Evolutionary conservation across 75 land plant genomes (phyloP).

Genomic region (Picea glauca): DNA sequence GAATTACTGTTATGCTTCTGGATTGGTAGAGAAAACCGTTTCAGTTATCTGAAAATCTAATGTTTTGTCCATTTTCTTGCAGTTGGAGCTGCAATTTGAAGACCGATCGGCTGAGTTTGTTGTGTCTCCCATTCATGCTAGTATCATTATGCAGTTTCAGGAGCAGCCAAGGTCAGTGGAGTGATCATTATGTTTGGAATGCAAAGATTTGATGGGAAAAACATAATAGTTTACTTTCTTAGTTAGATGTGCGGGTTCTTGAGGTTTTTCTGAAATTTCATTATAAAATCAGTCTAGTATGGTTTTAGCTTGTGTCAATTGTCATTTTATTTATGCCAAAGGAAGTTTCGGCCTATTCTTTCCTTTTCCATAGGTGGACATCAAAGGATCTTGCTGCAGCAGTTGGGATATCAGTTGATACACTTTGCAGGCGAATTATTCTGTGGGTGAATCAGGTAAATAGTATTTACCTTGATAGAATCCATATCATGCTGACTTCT

Average conservation of each 20-base stretch:
- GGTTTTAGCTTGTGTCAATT: neutral
- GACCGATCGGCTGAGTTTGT: slow-evolving; percentile 73
- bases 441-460: slow-evolving; percentile 96
- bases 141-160: slow-evolving; percentile 91
- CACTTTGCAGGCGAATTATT: slow-evolving; percentile 67
- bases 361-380: slow-evolving; percentile 63
- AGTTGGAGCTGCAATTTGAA: slow-evolving; percentile 95
- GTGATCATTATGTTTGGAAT: neutral
- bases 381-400: slow-evolving; percentile 78
- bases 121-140: slow-evolving; percentile 85
- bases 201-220: neutral
- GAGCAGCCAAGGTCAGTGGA: slow-evolving; percentile 57
- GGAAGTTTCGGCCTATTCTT: neutral
- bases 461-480: neutral
- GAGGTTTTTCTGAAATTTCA: neutral
- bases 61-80: slow-evolving; percentile 5
- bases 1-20: neutral
- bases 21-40: neutral
- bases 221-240: neutral
- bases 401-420: slow-evolving; percentile 71
- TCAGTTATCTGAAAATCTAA: neutral
- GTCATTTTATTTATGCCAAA: neutral
- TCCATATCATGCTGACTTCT: no score
- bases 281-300: neutral
- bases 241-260: neutral